Conservation (phyloP, 495 filamentous ascomycete genomes). For the Aspergillus baeticus region DNA sequence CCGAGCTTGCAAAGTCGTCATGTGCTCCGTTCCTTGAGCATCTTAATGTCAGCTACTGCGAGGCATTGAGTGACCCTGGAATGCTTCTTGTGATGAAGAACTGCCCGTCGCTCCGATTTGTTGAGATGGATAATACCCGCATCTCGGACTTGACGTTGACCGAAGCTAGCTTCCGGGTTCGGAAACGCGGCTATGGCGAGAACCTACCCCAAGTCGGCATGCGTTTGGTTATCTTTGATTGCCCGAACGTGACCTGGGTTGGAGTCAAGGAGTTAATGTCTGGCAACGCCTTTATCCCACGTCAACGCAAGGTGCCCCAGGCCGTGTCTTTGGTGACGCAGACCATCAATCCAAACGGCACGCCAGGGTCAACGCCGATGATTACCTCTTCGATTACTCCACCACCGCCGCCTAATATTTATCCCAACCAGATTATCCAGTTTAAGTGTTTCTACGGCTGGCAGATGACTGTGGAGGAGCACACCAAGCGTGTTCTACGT, state of each 20-base stretch:
- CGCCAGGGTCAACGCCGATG: slow-evolving; percentile 26
- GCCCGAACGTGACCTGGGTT: slow-evolving; percentile 86
- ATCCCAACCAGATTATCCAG: slow-evolving; percentile 71
- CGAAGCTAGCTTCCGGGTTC: slow-evolving; percentile 77
- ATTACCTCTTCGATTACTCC: slow-evolving; percentile 36
- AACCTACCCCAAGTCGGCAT: slow-evolving; percentile 61
- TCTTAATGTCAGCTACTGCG: slow-evolving; percentile 87
- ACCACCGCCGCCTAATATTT: slow-evolving; percentile 34
- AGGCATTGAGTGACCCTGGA: slow-evolving; percentile 77
- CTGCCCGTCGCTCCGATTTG: slow-evolving; percentile 63
- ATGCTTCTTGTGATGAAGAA: slow-evolving; percentile 79
- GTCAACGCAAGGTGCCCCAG: slow-evolving; percentile 28
- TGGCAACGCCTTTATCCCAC: slow-evolving; percentile 70
- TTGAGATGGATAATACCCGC: slow-evolving; percentile 94
- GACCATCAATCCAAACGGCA: slow-evolving; percentile 25
- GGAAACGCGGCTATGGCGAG: slow-evolving; percentile 58
- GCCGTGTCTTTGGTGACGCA: slow-evolving; percentile 30
- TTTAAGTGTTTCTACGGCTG: slow-evolving; percentile 94
- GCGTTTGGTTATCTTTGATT: slow-evolving; percentile 85
- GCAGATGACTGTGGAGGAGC: slow-evolving; percentile 92
- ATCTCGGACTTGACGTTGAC: slow-evolving; percentile 83
- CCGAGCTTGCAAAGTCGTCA: slow-evolving; percentile 70
- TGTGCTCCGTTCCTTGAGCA: slow-evolving; percentile 71
- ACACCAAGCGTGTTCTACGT: slow-evolving; percentile 76
- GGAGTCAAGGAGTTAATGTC: slow-evolving; percentile 84